These are phyloP conservation scores for Paraleonurus japonicus DNA, from an alignment of 257 asterid species.

Conservation along the genomic window DNA sequence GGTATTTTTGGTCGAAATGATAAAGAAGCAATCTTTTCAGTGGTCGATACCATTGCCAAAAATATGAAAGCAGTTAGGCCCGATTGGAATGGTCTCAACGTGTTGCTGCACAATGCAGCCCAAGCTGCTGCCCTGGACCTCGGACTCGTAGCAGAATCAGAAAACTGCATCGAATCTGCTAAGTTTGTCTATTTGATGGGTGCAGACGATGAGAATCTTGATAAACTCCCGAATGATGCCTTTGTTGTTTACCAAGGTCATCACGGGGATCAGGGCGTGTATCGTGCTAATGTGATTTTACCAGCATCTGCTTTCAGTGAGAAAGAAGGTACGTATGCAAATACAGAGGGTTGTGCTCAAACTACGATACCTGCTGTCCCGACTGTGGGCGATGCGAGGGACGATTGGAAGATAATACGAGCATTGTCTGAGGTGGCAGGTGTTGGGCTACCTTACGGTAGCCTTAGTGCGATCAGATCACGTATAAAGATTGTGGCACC, in stretches of 20 bases:
- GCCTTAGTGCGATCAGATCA: slow-evolving; percentile 55
- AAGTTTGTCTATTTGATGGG: slow-evolving; percentile 93
- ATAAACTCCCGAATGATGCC: slow-evolving; percentile 75
- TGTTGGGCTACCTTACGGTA: slow-evolving; percentile 56
- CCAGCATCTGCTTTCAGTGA: slow-evolving; percentile 94
- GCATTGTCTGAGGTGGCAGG: slow-evolving; percentile 90
- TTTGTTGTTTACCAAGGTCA: slow-evolving; percentile 99
- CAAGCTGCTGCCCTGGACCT: slow-evolving; percentile 99
- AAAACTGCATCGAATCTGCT: slow-evolving; percentile 65
- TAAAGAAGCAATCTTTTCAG: slow-evolving; percentile 73
- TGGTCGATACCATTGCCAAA: slow-evolving; percentile 66
- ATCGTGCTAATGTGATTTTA: slow-evolving; percentile 90
- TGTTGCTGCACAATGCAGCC: slow-evolving; percentile 77
- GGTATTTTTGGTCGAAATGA: slow-evolving; percentile 78
- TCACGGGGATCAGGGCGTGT: slow-evolving; percentile 85
- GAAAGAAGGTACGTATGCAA: slow-evolving; percentile 88
- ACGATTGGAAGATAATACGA: slow-evolving; percentile 90
- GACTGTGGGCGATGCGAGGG: slow-evolving; percentile 94
- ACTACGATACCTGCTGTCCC: slow-evolving; percentile 91
- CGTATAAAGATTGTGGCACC: slow-evolving; percentile 85
- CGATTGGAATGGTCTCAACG: slow-evolving; percentile 87
- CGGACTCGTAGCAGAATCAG: slow-evolving; percentile 88
- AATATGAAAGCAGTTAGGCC: slow-evolving; percentile 66
- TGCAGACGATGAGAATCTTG: slow-evolving; percentile 82
- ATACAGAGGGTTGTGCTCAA: slow-evolving; percentile 94